Evolutionary conservation across 768 basidiomycete species (phyloP), one percentile per base, ranked within the genome.

Genomic region (Phylloporus arenicola): DNA sequence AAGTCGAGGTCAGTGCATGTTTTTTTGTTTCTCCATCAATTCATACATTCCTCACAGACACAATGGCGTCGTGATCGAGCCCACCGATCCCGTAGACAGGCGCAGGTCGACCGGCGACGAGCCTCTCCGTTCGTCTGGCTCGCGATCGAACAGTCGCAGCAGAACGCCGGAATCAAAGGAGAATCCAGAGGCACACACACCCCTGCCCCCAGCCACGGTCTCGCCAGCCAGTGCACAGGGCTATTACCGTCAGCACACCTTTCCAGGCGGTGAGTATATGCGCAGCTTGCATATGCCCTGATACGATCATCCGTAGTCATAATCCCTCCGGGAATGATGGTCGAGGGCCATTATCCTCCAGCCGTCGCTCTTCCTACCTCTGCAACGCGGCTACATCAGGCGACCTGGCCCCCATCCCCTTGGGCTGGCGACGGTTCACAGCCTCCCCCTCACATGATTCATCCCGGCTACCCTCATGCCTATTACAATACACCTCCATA

Each of bases 191-290:
- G 63, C 54, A 49, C 67, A 70, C 17, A 50, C 58, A 16, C 57
- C 69, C 29, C 71, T 74, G 4, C 70, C 80, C 41, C 61, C 63
- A 3, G 51, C 62, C 52, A 56, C 58, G 52, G 61, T 64, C 37
- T 65, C 60, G 42, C 69, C 69, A 10, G 56, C 62, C 1, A 65
- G 68, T n/a, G 60, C 68, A n/a, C 76, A 78, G 17, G 80, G 77
- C 55, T 84, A 86, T 64, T 86, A 86, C 61, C 78, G 82, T 31
- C 78, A 77, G 59, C 84, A 86, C 54, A 83, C 82, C 45, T 75
- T 69, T 17, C 60, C 72, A 44, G 71, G 80, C 72, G 59, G 65
- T 68, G 53, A 42, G 65, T 55, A n/a, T 45, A 41, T 60, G 47
- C 35, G 14, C 49, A 42, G 45, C 47, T 7, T 3, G 22, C 13